phyloP scores from a whole-genome alignment of 345 rosid genomes.

The Limnanthes douglasii region DNA sequence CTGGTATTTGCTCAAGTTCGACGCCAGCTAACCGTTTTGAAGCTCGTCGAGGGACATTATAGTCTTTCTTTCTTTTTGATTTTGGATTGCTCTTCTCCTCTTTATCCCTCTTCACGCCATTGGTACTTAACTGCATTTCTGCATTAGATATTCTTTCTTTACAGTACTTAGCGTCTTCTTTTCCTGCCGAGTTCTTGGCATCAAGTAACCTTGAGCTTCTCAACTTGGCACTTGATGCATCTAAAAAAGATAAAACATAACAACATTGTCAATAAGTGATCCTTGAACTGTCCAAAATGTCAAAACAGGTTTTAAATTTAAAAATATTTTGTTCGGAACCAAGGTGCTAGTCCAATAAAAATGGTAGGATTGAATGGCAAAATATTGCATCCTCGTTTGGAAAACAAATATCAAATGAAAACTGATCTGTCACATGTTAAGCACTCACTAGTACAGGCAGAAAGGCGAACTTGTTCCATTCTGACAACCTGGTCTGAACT shows the following conservation, averaged over 20 bases:
- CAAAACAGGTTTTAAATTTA: background rate
- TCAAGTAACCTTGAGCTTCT: conserved; percentile 16
- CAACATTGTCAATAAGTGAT: too few species aligned
- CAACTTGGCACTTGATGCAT: conserved; percentile 10
- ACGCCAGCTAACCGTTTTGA: conserved; percentile 91
- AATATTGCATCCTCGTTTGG: too few species aligned
- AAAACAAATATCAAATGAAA: background rate
- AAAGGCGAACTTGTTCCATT: conserved; percentile 11
- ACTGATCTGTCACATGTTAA: conserved; percentile 4
- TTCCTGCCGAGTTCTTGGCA: conserved; percentile 12
- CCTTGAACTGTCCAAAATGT: conserved; percentile 1
- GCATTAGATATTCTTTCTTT: conserved; percentile 5
- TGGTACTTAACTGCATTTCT: conserved; percentile 8
- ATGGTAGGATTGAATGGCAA: too few species aligned
- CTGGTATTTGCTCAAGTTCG: conserved; percentile 50
- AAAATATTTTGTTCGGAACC: background rate
- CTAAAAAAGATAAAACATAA: too few species aligned
- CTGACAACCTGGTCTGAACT: conserved; percentile 8
- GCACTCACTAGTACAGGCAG: conserved; percentile 12
- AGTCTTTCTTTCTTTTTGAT: conserved; percentile 19
- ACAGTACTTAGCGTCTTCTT: conserved; percentile 17
- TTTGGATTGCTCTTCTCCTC: conserved; percentile 11
- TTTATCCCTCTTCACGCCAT: conserved; percentile 1
- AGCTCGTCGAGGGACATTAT: conserved; percentile 38
- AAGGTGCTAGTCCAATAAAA: too few species aligned